Evolutionary conservation across 768 basidiomycete genomes (phyloP), one percentile per base, ranked within the genome.

Genomic region (Tricholoma bakamatsutake): DNA sequence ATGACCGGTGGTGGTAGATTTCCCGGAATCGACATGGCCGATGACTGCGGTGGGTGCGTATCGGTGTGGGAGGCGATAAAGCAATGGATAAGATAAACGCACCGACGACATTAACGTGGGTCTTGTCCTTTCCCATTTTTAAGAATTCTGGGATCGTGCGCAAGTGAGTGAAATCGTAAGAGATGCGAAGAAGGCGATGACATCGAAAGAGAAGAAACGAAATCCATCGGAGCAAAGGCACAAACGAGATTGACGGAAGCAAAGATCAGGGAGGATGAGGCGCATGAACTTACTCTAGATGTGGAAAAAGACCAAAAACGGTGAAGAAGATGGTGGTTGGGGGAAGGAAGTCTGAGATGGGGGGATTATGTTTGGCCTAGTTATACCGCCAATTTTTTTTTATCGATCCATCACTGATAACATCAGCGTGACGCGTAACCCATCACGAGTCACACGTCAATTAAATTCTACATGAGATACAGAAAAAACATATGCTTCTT

Each of bases 1-100:
- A 82, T 99, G 97, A 65, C 97, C 97, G 66, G 97, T 99, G 70
- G 97, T 99, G 79, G 97, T 99, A 57, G 96, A 98, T 81, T 98
- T 99, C 66, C 96, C 96, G 74, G 96, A 98, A 82, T 98, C 94
- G 91, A 95, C 93, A 82, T 95, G 94, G 64, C 95, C 94, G 80
- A 96, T 96, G 77, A 95, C 93, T 90, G 69, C 33, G 64, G 71
- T 64, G 48, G 59, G 65, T 70, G 68, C 60, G 68, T 69, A 57
- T 72, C 61, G 54, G 60, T 62, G 54, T 45, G 57, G 49, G 60
- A 42, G 50, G 17, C 34, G 55, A 62, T 64, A 48, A 10, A 58
- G 10, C 46, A 50, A 62, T 64, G 48, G 62, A 67, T 57, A 59
- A 67, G 70, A 73, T 69, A 62, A n/a, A 78, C 90, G 60, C 55